Evolutionary conservation across 1,284 basidiomycete species (phyloP).

Genomic region (Porodaedalea pini): DNA sequence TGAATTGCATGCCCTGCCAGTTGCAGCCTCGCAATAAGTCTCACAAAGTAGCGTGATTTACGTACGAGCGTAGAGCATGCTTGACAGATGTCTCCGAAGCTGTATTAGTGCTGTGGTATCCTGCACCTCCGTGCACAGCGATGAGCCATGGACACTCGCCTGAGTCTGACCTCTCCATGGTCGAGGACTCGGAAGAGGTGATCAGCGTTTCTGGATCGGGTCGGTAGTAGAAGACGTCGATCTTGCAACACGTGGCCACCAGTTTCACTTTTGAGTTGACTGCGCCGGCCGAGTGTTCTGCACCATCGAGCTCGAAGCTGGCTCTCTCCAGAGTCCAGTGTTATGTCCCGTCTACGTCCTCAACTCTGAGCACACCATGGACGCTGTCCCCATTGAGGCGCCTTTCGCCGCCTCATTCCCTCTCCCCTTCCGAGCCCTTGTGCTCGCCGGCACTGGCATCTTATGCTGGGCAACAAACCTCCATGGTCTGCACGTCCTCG

Average conservation of each 20-base stretch:
- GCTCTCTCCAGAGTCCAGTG: not conserved
- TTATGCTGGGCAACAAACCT: slow-evolving; percentile 85
- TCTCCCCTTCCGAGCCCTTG: slow-evolving; percentile 77
- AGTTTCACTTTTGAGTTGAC: not conserved
- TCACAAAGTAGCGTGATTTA: not conserved
- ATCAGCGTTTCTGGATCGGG: slow-evolving; percentile 1
- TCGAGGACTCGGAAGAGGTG: not conserved
- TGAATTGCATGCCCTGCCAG: slow-evolving; percentile 2
- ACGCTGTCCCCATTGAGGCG: slow-evolving; percentile 26
- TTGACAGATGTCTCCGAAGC: slow-evolving; percentile 48
- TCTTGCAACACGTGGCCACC: not conserved
- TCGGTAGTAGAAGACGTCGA: not conserved
- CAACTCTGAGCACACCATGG: not conserved
- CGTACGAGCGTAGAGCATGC: slow-evolving; percentile 50
- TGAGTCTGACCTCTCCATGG: not conserved
- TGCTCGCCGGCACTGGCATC: slow-evolving; percentile 67
- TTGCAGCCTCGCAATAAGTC: too few species aligned
- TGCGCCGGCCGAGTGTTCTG: not conserved
- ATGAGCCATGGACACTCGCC: slow-evolving; percentile 27
- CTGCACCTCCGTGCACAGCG: slow-evolving; percentile 70
- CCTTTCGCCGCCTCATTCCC: slow-evolving; percentile 64
- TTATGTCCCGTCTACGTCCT: too few species aligned
- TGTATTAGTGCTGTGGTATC: slow-evolving; percentile 40
- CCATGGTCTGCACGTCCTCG: slow-evolving; percentile 72
- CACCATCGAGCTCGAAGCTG: not conserved